Base-by-base conservation (phyloP, 257 asterid species). In the Nicotiana noctiflora region DNA sequence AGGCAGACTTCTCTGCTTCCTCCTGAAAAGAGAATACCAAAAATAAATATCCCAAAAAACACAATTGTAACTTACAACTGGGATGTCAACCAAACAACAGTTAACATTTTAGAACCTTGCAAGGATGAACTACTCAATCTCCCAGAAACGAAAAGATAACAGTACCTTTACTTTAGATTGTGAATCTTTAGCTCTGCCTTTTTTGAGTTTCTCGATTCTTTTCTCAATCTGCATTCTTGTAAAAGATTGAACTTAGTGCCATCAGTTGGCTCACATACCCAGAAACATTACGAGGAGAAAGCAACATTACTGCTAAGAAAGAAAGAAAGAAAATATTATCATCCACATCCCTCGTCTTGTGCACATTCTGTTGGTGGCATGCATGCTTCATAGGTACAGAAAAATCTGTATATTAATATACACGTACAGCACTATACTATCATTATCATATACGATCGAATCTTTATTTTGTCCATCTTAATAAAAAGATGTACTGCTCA, bases 141-240 rank as follows among this genome's bases (percentile, higher is more conserved):
- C 23, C 37, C 60, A 23, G 61, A 74, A 72, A 72, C 23, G 49
- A 23, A 72, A 23, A 74, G 78, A 27, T 62, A 72, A 23, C 32
- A 40, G 75, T 75, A 92, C 99, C 98, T 93, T 96, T 84, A 88
- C 85, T 89, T 89, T 93, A 84, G 98, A 84, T 79, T 88, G 96
- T 59, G 99, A 88, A 83, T 93, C 97, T 88, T 77, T 93, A 64
- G 91, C 88, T 89, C 84, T 95, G 82, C 99, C 93, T 82, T 95
- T 95, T 83, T 91, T 95, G 79, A 95, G 97, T 87, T 86, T 95
- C 82, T 95, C 99, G 86, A 95, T 18, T 90, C 99, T 92, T 89
- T 95, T 95, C 90, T 96, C 99, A 82, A 96, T 94, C 99, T 95
- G 94, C 91, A 89, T 77, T 83, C 93, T 91, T 91, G 92, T 85